Base-by-base conservation (phyloP, 495 filamentous ascomycete species). In the Penicillium antarcticum region DNA sequence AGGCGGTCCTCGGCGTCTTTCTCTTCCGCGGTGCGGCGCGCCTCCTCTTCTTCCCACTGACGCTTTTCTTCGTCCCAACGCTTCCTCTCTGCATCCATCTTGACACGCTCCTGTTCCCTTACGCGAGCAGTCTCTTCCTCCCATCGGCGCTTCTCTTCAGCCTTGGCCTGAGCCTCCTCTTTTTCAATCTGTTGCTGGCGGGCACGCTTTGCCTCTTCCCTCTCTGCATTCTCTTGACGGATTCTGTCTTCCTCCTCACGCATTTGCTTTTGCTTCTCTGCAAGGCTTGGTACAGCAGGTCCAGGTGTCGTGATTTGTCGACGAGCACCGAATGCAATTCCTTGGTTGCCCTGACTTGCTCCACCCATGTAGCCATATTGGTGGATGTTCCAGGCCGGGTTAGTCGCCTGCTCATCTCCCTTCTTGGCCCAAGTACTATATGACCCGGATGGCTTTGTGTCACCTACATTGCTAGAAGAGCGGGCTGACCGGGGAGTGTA, bases 291-390 rank as follows among this genome's bases (percentile, higher is more conserved):
- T 0, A 96, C 89, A 54, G 82, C 62, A 6, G 95, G 95, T 26
- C 78, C 78, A 8, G 89, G 80, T 53, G 79, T 88, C 1, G 94
- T 97, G 58, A 99, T 97, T 69, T 99, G 95, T 37, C 95, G 80
- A 51, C 91, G 81, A 18, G 83, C 88, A 44, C 95, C 95, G 65
- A 97, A 99, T 5, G 87, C 81, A 53, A 99, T 86, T 16, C 95
- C 95, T 52, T 96, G 83, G 61, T 95, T 97, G 5, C 88, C 92
- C 68, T 99, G 95, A 58, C 88, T 96, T 7, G 95, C 95, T 24
- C 95, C 95, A 42, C 95, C 95, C 89, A 97, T 94, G 68, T 97
- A 97, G 9, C 94, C 92, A 57, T 97, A 99, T 61, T 99, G 95
- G 35, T 92, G 89, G 51, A 97, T 97, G 61, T 99, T 97, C 95